Base-by-base conservation (phyloP, 225 moss, liverwort and hornwort genomes). In the Ulota crispa region DNA sequence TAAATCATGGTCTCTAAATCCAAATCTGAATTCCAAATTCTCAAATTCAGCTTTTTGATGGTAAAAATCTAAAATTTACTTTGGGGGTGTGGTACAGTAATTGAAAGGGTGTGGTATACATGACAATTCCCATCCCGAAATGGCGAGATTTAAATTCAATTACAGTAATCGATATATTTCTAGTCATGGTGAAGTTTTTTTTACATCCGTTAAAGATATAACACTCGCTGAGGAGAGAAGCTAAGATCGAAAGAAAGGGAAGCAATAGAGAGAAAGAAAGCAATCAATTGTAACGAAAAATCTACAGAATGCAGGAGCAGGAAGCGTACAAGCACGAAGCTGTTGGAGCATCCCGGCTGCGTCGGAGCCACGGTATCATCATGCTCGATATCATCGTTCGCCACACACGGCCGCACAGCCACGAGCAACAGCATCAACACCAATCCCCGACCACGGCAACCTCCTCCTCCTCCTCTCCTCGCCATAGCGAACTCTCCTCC, bases 281-380 rank as follows among this genome's bases (percentile, higher is more conserved):
- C 63, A 62, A n/a, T n/a, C 43, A 62, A 45, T 41, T 21, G 23
- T 13, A 23, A 39, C 42, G 28, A 62, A 9, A 9, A 26, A 39
- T 7, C 31, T 21, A 42, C 13, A 36, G 16, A 61, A 52, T 31
- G 24, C 30, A 60, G 9, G 78, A 26, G 12, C 12, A 72, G 12
- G 3, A 32, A 70, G 36, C 72, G 55, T 73, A 89, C 89, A 45
- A 89, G 80, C 68, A 87, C 78, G 54, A 85, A 87, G 85, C 70
- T 83, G 43, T 89, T 89, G 45, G 82, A 68, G 83, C 87, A 89
- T 36, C 89, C 87, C 14, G 80, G 82, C 61, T 77, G 85, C n/a
- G 70, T 68, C 20, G 78, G 74, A 4, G 64, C 71, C 57, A 84
- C 37, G 4, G 68, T 7, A 59, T 89, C 89, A 19, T 78, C 77